phyloP scores from a whole-genome alignment of 805 yeast species.

The Jamesozyma piceae region DNA sequence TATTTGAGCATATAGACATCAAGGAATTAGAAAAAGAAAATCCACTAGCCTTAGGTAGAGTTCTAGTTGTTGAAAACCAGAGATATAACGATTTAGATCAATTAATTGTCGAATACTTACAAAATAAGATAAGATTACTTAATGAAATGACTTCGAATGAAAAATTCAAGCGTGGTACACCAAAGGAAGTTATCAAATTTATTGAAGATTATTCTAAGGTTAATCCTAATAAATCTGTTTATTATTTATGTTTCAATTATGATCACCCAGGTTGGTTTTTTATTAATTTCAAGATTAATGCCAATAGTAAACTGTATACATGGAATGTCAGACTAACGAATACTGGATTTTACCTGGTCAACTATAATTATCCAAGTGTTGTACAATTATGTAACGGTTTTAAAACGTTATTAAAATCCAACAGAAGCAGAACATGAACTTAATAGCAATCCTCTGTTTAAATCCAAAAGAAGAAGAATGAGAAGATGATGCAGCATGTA shows the following conservation, averaged over 20 bases:
- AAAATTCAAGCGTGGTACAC: conserved; percentile 72
- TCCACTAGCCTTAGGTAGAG: conserved; percentile 50
- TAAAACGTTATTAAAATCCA: conserved; percentile 49
- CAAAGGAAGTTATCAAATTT: conserved; percentile 75
- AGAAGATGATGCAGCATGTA: no score
- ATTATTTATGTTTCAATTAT: conserved; percentile 84
- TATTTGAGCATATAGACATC: conserved; percentile 87
- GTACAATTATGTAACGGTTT: conserved; percentile 87
- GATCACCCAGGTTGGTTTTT: conserved; percentile 91
- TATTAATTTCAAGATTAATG: conserved; percentile 75
- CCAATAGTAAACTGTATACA: conserved; percentile 55
- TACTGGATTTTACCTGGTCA: conserved; percentile 71
- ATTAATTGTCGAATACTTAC: conserved; percentile 77
- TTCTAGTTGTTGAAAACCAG: conserved; percentile 55
- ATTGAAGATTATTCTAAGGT: conserved; percentile 83
- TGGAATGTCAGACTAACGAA: conserved; percentile 92
- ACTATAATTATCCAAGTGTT: conserved; percentile 83
- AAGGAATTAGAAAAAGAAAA: conserved; percentile 62
- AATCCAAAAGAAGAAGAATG: no score
- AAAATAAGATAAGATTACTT: conserved; percentile 71
- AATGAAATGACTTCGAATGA: conserved; percentile 80
- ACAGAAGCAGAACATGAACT: conserved; percentile 13
- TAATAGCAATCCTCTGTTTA: no score
- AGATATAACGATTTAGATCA: conserved; percentile 86
- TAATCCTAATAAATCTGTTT: conserved; percentile 80